Percentiles rank a stretch among this genome's conserved stretches.
Evolutionary conservation across 176 grass and related monocot genomes (phyloP).

Genomic region (Aechmea fasciata): DNA sequence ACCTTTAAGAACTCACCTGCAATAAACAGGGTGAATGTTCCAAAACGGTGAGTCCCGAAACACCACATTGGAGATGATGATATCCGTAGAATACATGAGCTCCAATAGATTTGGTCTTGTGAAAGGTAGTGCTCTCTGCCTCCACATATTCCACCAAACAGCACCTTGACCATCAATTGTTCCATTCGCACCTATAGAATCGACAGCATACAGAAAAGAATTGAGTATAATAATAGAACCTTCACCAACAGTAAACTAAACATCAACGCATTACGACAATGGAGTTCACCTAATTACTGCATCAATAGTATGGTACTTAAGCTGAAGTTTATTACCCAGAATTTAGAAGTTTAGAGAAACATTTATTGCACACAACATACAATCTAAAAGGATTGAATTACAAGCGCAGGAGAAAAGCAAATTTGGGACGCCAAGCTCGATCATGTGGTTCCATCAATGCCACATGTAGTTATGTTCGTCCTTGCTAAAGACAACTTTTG

Average conservation of each 20-base stretch:
- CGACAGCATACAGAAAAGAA: background rate
- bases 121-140: conserved; percentile 54
- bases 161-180: conserved; percentile 87
- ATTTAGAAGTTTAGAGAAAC: background rate
- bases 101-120: conserved; percentile 75
- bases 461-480: too few relatives aligned
- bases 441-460: too few relatives aligned
- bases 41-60: conserved; percentile 83
- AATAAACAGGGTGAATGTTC: conserved; percentile 99
- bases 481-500: background rate
- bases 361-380: background rate
- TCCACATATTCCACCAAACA: conserved; percentile 97
- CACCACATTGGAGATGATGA: conserved; percentile 61
- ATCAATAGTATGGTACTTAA: background rate
- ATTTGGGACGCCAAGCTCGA: too few relatives aligned
- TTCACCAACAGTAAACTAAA: too few relatives aligned
- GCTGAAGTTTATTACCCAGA: background rate
- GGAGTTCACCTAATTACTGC: background rate
- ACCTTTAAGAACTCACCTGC: conserved; percentile 33
- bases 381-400: background rate
- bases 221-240: background rate
- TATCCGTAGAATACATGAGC: conserved; percentile 69
- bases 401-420: background rate
- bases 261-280: too few relatives aligned
- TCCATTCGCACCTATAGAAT: conserved; percentile 63